Evolutionary conservation across 495 filamentous ascomycete species (phyloP), one percentile per base, ranked within the genome.

Genomic region (Penicillium herquei): DNA sequence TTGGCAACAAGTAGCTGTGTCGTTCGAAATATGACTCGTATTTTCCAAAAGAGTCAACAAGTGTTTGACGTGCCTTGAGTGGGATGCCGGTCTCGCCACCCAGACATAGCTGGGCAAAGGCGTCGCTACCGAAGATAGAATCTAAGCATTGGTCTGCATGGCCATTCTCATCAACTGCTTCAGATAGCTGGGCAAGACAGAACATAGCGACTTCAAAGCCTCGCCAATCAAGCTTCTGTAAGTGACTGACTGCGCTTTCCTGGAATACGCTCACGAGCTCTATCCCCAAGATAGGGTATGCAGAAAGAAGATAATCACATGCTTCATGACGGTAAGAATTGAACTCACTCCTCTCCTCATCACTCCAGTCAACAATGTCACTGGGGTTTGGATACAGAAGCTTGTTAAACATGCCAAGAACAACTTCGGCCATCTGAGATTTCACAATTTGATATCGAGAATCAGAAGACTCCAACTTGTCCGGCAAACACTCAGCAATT

Each of bases 21-120:
- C 84, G 80, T 64, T 88, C 82, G 67, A 97, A 96, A 72, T 90
- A 97, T 37, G 85, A 81, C 33, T 86, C 82, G 70, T 94, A 96
- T 45, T 81, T 81, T 57, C 87, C 88, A 39, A 97, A 86, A 54
- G 91, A 76, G 52, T 84, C 81, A 37, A 97, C 81, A 18, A 90
- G 80, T 6, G 90, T 91, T 63, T 92, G 85, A 31, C 87, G 83
- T n/a, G 87, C 81, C 58, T 86, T 87, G 11, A 84, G 70, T 0
- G 91, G 85, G 44, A 91, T 79, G 0, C 37, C 55, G 16, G 77
- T 62, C 35, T 70, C 62, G 18, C 67, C 66, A 45, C 85, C 75
- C 32, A 75, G 70, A 46, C 90, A 79, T 26, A 88, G 70, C 18
- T 79, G 71, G 64, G 69, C 56, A 53, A 78, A 78, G 16, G 70